Conservation (phyloP, 228 moss, liverwort and hornwort genomes). For the Sphagnum fallax region DNA sequence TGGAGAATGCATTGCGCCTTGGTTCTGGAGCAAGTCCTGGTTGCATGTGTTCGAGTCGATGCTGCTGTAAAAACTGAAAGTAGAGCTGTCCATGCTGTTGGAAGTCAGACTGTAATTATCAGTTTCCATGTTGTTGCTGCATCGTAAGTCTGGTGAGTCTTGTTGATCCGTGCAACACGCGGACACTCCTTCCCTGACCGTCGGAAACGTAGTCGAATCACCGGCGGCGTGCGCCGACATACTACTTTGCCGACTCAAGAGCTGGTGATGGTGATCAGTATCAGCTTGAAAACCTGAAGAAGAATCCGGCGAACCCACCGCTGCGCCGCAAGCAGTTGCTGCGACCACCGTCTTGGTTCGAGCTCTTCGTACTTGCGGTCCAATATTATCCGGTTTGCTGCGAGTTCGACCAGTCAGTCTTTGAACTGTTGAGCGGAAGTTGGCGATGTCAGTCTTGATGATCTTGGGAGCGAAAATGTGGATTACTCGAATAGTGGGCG, state of each 20-base stretch:
- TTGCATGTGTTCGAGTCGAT: slow-evolving; percentile 19
- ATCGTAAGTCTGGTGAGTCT: slow-evolving; percentile 10
- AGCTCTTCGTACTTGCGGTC: slow-evolving; percentile 11
- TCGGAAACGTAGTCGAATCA: slow-evolving; percentile 3
- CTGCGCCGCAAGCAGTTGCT: neutral
- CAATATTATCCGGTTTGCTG: neutral
- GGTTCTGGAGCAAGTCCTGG: neutral
- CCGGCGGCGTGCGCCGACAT: neutral
- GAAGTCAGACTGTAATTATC: slow-evolving; percentile 4
- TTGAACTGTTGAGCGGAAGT: slow-evolving; percentile 80
- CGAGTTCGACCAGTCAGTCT: slow-evolving; percentile 55
- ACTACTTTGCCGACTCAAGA: neutral
- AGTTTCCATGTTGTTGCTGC: slow-evolving; percentile 30
- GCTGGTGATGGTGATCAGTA: neutral
- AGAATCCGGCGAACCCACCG: neutral
- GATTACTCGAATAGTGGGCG: slow-evolving; percentile 63
- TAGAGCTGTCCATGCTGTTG: slow-evolving; percentile 38
- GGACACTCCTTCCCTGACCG: slow-evolving; percentile 32
- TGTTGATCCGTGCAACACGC: neutral
- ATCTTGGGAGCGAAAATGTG: slow-evolving; percentile 87
- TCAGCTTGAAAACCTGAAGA: neutral
- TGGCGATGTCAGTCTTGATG: slow-evolving; percentile 77
- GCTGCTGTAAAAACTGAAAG: slow-evolving; percentile 17
- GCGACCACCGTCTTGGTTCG: slow-evolving; percentile 7
- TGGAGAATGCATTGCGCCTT: slow-evolving; percentile 10